Base-by-base conservation (phyloP, 106 monocot genomes). In the Platanthera zijinensis region DNA sequence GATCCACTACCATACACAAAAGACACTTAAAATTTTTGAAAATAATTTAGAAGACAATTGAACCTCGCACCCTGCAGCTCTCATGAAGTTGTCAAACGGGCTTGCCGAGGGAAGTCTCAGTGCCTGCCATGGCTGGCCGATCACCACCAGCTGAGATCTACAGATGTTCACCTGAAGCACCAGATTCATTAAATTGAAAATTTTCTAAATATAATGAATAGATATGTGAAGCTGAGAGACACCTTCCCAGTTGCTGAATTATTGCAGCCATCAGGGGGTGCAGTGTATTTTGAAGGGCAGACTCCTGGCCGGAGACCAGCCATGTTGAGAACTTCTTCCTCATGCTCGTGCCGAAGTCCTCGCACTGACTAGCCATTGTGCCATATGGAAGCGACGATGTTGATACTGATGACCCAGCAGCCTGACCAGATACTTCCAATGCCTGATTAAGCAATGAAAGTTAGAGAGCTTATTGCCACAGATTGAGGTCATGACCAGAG, bases 11-110 rank as follows among this genome's bases (percentile, higher is more conserved):
- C 6, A 2, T 2, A 19, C 59, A 59, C 5, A 59, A 59, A 8
- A 8, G 21, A 59, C 21, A 19, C 19, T 32, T 32, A n/a, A 59
- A 21, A 19, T 18, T 18, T 32, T 59, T 1, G 59, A 59, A 8
- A n/a, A 7, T 6, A 21, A 59, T 59, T 59, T 59, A 59, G 7
- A 59, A 59, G 67, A 39, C 25, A 67, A 67, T 30, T 30, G 61
- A 9, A 61, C 15, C 80, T 67, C 80, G 59, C 86, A 86, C 30
- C 84, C 72, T 8, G 91, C 92, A n/a, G 97, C 97, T 77, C 89
- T 93, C 82, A 94, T 70, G 82, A 99, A 99, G 85, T 99, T 99
- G 76, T 99, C 94, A 12, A 94, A 99, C 25, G 97, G 94, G 72
- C 97, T 99, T 2, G 97, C 94, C 10, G 97, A 94, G 13, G 97